phyloP scores from a whole-genome alignment of 2,329 filamentous ascomycete genomes.

The Penicillium sp. region DNA sequence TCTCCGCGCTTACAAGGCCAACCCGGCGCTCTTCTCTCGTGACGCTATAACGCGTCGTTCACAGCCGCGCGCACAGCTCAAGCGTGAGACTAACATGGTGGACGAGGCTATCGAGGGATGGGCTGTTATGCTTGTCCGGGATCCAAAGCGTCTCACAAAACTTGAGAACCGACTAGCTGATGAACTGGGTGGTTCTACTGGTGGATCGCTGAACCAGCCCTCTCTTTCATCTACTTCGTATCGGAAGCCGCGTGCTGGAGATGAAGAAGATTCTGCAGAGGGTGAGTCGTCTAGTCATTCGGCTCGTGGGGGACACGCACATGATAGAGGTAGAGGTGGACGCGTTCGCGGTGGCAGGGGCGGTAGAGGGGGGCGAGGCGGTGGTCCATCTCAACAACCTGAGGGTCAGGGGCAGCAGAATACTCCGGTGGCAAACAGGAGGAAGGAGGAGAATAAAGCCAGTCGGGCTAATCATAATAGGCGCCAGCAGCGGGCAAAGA shows the following conservation, averaged over 20 bases:
- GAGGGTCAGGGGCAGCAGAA: constrained; percentile 65
- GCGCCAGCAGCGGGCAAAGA: constrained; percentile 66
- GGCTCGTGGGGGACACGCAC: constrained; percentile 30
- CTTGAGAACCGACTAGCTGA: constrained; percentile 70
- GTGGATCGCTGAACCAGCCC: constrained; percentile 53
- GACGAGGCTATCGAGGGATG: constrained; percentile 95
- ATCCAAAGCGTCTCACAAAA: constrained; percentile 66
- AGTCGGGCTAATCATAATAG: constrained; percentile 85
- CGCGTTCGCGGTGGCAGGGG: constrained; percentile 49
- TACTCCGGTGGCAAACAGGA: constrained; percentile 69
- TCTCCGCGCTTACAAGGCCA: constrained; percentile 69
- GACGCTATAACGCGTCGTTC: constrained; percentile 70
- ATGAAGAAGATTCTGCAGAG: constrained; percentile 56
- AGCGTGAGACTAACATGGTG: constrained; percentile 79
- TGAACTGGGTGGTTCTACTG: constrained; percentile 56
- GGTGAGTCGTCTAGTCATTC: constrained; percentile 33
- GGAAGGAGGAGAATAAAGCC: constrained; percentile 80
- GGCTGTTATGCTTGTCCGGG: constrained; percentile 79
- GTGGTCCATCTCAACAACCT: constrained; percentile 16
- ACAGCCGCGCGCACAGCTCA: constrained; percentile 63
- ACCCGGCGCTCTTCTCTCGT: constrained; percentile 67
- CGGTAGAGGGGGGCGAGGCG: constrained; percentile 50
- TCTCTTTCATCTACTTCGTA: constrained; percentile 68
- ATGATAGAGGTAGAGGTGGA: constrained; percentile 48
- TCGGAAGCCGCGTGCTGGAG: constrained; percentile 38